phyloP scores from a whole-genome alignment of 2,329 filamentous ascomycete species.

The Penicillium frequentans region DNA sequence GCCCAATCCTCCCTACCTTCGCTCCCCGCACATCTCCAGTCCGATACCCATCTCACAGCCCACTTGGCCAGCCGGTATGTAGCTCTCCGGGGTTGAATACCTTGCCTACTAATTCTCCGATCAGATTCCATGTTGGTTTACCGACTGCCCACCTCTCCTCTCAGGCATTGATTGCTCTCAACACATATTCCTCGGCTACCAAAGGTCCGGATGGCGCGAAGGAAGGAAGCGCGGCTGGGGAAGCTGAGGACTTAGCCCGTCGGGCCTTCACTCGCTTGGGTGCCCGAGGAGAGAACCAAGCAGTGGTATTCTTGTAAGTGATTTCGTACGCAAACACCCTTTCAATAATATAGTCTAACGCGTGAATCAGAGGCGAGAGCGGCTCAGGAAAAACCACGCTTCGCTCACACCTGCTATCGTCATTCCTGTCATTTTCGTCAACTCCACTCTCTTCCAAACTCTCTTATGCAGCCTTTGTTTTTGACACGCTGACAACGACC shows the following conservation, averaged over 20 bases:
- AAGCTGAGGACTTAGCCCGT: slow-evolving; percentile 87
- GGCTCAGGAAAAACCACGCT: slow-evolving; percentile 95
- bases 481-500: slow-evolving; percentile 93
- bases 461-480: slow-evolving; percentile 90
- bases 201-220: slow-evolving; percentile 88
- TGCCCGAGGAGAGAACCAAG: slow-evolving; percentile 88
- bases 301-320: slow-evolving; percentile 85
- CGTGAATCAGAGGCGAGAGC: slow-evolving; percentile 76
- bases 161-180: slow-evolving; percentile 86
- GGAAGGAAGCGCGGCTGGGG: slow-evolving; percentile 87
- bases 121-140: slow-evolving; percentile 86
- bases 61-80: slow-evolving; percentile 52
- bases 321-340: not conserved
- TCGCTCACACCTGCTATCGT: slow-evolving; percentile 81
- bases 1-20: slow-evolving; percentile 81
- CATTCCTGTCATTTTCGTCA: slow-evolving; percentile 83
- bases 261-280: slow-evolving; percentile 83
- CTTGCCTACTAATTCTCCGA: slow-evolving; percentile 39
- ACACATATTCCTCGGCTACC: slow-evolving; percentile 88
- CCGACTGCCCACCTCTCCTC: slow-evolving; percentile 88
- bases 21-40: slow-evolving; percentile 69
- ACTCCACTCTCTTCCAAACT: slow-evolving; percentile 92
- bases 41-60: slow-evolving; percentile 53
- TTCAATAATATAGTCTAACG: slow-evolving; percentile 19
- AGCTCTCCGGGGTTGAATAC: not conserved